These are phyloP conservation scores for Alnus rubra DNA, from an alignment of 306 rosid species.

Conservation along the genomic window DNA sequence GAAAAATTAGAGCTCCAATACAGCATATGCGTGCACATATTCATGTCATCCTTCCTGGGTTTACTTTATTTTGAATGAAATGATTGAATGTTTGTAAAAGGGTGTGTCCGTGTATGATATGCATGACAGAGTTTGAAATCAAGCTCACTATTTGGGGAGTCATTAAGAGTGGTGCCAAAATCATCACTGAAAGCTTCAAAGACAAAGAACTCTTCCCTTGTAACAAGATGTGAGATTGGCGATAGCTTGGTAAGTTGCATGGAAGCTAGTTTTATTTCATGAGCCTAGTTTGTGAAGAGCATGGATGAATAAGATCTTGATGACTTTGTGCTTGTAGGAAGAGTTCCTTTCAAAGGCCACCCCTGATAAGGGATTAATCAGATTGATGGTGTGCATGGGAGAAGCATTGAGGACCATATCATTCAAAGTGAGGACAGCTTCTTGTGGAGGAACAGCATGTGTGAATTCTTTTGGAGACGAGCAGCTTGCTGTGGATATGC, in stretches of 20 bases:
- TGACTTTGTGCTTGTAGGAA: conserved; percentile 54
- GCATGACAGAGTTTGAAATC: conserved; percentile 68
- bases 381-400: conserved; percentile 85
- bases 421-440: conserved; percentile 96
- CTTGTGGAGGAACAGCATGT: conserved; percentile 99
- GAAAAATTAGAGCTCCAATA: background rate
- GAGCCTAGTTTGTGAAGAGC: background rate
- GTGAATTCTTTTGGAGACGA: conserved; percentile 96
- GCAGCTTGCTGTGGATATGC: conserved; percentile 97
- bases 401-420: conserved; percentile 93
- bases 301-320: background rate
- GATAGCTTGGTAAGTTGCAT: conserved; percentile 77
- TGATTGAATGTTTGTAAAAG: background rate
- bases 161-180: conserved; percentile 63
- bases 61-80: background rate
- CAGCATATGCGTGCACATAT: background rate
- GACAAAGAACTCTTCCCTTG: conserved; percentile 47
- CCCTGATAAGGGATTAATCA: conserved; percentile 78
- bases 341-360: conserved; percentile 86
- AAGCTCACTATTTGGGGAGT: conserved; percentile 83
- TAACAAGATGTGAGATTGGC: conserved; percentile 80
- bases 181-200: conserved; percentile 58
- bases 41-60: background rate
- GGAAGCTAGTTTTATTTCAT: background rate
- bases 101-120: background rate